Conservation (phyloP, 495 filamentous ascomycete species). For the Penicillium pancosmium region DNA sequence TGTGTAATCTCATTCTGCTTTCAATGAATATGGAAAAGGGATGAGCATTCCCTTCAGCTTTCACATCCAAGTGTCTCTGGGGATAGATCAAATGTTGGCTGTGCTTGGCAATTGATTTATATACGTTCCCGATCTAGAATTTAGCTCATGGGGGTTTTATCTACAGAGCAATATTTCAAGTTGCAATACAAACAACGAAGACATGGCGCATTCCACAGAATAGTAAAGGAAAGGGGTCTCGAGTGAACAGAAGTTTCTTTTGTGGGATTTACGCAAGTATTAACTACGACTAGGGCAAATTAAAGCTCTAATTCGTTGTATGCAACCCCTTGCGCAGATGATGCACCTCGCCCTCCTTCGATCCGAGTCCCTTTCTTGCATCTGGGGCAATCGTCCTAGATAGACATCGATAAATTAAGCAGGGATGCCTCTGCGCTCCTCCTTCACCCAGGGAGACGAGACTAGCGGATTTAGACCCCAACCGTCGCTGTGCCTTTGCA, state of each 20-base stretch:
- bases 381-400: conserved; percentile 26
- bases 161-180: not conserved
- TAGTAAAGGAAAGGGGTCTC: not conserved
- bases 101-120: too few relatives aligned
- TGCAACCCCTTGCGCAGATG: conserved; percentile 26
- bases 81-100: too few relatives aligned
- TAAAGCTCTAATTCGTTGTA: conserved; percentile 15
- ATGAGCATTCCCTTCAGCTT: not conserved
- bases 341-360: conserved; percentile 20
- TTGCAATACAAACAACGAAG: not conserved
- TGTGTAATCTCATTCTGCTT: not conserved
- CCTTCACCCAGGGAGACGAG: conserved; percentile 13
- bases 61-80: too few relatives aligned
- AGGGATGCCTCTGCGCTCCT: conserved; percentile 17
- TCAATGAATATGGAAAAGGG: not conserved
- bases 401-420: conserved; percentile 24
- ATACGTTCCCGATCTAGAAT: too few relatives aligned
- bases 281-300: conserved; percentile 6
- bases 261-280: conserved; percentile 4
- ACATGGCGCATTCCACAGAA: not conserved
- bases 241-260: not conserved
- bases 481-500: conserved; percentile 16
- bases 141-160: too few relatives aligned
- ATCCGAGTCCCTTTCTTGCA: conserved; percentile 23
- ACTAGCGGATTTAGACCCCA: conserved; percentile 24